Conservation (phyloP, 306 rosid species). For the Lablab purpureus region DNA sequence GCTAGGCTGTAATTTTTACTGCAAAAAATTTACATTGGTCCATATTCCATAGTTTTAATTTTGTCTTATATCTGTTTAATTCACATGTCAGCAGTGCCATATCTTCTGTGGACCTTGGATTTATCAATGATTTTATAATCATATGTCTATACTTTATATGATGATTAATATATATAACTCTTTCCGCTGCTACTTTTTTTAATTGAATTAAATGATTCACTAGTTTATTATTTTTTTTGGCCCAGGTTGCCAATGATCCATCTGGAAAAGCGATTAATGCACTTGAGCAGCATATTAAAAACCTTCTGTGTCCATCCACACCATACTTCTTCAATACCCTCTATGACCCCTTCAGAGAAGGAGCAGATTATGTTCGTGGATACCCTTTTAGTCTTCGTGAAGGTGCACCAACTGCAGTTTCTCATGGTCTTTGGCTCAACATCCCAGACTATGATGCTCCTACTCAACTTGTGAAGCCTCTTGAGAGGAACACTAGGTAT, state of each 20-base stretch:
- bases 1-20: neutral
- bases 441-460: constrained; percentile 96
- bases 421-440: constrained; percentile 96
- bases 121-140: neutral
- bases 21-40: neutral
- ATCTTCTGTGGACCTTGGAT: neutral
- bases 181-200: neutral
- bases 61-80: neutral
- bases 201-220: neutral
- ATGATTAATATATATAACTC: neutral
- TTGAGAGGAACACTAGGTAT: constrained; percentile 85
- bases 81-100: constrained; percentile 4
- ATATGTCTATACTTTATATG: neutral
- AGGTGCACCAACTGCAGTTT: constrained; percentile 82
- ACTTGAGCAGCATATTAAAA: constrained; percentile 59
- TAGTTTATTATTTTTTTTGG: neutral
- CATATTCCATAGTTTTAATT: neutral
- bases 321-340: constrained; percentile 61
- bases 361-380: constrained; percentile 93
- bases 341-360: constrained; percentile 77
- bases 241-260: constrained; percentile 62
- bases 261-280: constrained; percentile 54
- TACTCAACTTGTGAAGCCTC: constrained; percentile 93
- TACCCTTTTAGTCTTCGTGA: constrained; percentile 91
- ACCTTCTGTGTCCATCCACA: constrained; percentile 59